Base-by-base conservation (phyloP, 371 early-diverging fungal species). In the Mucor sp. region DNA sequence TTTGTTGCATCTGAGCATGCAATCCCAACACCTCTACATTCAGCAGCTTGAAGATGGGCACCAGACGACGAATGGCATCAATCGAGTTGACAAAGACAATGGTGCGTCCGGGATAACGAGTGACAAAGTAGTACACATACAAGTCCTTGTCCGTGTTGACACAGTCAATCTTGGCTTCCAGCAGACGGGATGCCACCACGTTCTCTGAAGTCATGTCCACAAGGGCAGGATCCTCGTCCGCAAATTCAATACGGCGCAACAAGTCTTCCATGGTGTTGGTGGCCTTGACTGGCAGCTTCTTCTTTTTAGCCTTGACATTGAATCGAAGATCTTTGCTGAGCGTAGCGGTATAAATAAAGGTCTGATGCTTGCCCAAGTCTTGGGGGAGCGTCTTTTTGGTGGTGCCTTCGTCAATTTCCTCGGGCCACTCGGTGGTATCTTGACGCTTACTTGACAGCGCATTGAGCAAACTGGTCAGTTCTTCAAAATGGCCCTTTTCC, bases 261-360 rank as follows among this genome's bases (percentile, higher is more conserved):
- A 97, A 75, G 58, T 91, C 89, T 47, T 87, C 73, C 66, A 72
- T 68, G 25, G 68, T 62, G 9, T 68, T 68, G 15, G 68, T 72
- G n/a, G 47, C 4, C 53, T 65, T 75, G 27, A 39, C 65, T 17
- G 65, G 33, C 6, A 61, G n/a, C 65, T 78, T 82, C 63, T 78
- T 81, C 63, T 86, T 86, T 41, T 76, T 75, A 21, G 75, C 67
- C 65, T 85, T 81, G 17, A 83, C 73, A 57, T 85, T 78, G 68
- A 87, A 79, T 41, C 86, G 83, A 35, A 90, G 74, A 64, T 92
- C 89, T 56, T 92, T 89, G 58, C 89, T 81, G 58, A 98, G 69
- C 0, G 99, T 99, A 14, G 99, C 99, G 6, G 98, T 98, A 74
- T 96, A 99, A 58, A 99, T 88, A 69, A 98, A 91, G 0, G 95